Base-by-base conservation (phyloP, 2,329 filamentous ascomycete species). In the Penicillium rolfsii region DNA sequence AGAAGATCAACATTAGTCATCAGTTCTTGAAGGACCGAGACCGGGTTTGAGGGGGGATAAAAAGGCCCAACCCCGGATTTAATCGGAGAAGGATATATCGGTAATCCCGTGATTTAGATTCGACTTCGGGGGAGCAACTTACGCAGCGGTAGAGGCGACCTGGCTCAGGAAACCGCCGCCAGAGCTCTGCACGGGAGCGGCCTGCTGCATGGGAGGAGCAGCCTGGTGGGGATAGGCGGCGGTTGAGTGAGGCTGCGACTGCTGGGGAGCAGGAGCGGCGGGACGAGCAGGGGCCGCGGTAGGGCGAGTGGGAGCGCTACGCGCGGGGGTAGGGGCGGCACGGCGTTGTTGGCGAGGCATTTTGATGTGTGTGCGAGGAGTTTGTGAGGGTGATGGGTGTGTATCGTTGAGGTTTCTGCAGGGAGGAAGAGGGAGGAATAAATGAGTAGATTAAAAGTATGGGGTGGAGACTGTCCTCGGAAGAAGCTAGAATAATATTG, bases 141-240 rank as follows among this genome's bases (percentile, higher is more conserved):
- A 98, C 94, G 95, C 95, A 78, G 95, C 95, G 60, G 95, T 99
- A 76, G 89, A 93, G 68, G 95, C 95, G 91, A 99, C 97, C 84
- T 98, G 92, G 61, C 92, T 94, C 70, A 99, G 92, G 11, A 99
- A 84, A 66, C 95, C 94, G 5, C 92, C 89, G 30, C 93, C 91
- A 67, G 89, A 84, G 57, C 82, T 80, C 67, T 79, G 81, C 71
- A 80, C 63, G 75, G 72, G 65, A 74, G 80, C 55, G 7, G 53
- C 53, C 28, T 56, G 53, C 46, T 68, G 63, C 66, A 73, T 60
- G 78, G 82, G 77, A 58, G 86, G 85, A 58, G 82, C 77, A 57
- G 82, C 77, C 52, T 83, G 79, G 63, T 78, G 76, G 26, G 80
- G 81, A 60, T 78, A 76, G 40, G 82, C 77, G 70, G 89, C 85